These are phyloP conservation scores for Persicaria tinctoria DNA, from an alignment of 148 eudicot species.

Conservation along the genomic window DNA sequence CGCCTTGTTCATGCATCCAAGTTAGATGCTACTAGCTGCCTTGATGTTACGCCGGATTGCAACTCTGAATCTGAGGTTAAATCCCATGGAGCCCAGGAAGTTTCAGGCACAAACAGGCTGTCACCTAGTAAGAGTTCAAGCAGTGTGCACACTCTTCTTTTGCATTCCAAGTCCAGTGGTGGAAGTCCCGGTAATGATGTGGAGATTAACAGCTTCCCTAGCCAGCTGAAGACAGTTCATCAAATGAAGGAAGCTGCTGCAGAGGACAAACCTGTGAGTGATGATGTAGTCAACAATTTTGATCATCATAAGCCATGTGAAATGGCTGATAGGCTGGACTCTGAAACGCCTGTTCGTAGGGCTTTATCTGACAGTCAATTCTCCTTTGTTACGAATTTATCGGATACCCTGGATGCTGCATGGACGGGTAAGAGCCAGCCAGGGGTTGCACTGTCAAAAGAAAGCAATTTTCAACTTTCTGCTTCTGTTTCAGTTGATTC, in stretches of 20 bases:
- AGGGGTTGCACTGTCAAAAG: conserved; percentile 31
- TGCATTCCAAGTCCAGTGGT: conserved; percentile 22
- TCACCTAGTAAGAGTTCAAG: conserved; percentile 20
- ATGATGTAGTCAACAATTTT: conserved; percentile 24
- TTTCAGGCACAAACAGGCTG: conserved; percentile 19
- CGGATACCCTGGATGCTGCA: conserved; percentile 84
- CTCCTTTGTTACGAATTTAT: conserved; percentile 37
- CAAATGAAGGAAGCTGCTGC: conserved; percentile 21
- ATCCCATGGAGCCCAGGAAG: conserved; percentile 20
- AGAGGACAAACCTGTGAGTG: conserved; percentile 20
- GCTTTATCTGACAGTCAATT: conserved; percentile 62
- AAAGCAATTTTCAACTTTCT: conserved; percentile 25
- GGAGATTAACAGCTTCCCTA: conserved; percentile 10
- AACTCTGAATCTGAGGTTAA: conserved; percentile 23
- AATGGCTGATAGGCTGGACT: conserved; percentile 30
- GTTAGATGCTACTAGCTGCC: conserved; percentile 26
- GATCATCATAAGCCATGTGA: conserved; percentile 19
- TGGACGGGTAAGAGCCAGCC: conserved; percentile 81
- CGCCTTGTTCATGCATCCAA: conserved; percentile 63
- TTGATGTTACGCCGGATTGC: conserved; percentile 12
- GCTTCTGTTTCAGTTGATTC: conserved; percentile 46
- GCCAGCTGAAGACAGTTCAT: conserved; percentile 22
- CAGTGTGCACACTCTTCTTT: conserved; percentile 27
- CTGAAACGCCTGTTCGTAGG: conserved; percentile 37
- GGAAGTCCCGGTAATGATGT: conserved; percentile 23